phyloP scores from a whole-genome alignment of 169 alveolate genomes.

The Eimeria acervulina region DNA sequence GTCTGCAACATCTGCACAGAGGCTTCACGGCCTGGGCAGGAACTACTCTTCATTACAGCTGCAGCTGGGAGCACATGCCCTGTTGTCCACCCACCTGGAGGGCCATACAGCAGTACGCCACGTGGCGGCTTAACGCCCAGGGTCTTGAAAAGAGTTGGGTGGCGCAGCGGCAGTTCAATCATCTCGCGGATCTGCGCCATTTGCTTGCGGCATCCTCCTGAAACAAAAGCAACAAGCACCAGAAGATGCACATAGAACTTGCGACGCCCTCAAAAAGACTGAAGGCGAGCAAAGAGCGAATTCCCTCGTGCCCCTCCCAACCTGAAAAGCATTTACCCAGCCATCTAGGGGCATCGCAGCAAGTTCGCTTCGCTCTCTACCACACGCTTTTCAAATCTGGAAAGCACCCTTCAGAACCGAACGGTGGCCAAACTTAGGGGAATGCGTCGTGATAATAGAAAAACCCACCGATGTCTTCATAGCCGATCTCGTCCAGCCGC shows the following conservation, averaged over 20 bases:
- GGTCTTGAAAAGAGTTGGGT: conserved; percentile 99
- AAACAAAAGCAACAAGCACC: background rate
- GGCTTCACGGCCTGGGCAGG: background rate
- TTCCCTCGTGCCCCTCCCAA: conserved; percentile 99
- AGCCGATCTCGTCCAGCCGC: conserved; percentile 99
- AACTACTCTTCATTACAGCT: background rate
- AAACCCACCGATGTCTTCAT: conserved; percentile 98
- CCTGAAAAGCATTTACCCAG: background rate
- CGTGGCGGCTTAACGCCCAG: conserved; percentile 99
- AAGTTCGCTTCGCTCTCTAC: background rate
- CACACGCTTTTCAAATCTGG: background rate
- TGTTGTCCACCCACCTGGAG: conserved; percentile 95
- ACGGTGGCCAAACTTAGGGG: background rate
- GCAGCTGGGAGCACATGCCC: background rate
- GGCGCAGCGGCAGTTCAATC: conserved; percentile 99
- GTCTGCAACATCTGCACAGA: background rate
- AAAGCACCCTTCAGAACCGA: background rate
- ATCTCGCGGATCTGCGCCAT: conserved; percentile 99
- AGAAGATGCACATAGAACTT: no score
- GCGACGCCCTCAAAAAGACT: background rate
- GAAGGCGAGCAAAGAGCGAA: conserved; percentile 97
- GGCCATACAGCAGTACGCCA: conserved; percentile 99
- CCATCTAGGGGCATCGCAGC: no score
- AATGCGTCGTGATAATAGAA: background rate
- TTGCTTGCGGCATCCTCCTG: conserved; percentile 98